Evolutionary conservation across 805 yeast species (phyloP).

Genomic region (Kuraishia capsulata): DNA sequence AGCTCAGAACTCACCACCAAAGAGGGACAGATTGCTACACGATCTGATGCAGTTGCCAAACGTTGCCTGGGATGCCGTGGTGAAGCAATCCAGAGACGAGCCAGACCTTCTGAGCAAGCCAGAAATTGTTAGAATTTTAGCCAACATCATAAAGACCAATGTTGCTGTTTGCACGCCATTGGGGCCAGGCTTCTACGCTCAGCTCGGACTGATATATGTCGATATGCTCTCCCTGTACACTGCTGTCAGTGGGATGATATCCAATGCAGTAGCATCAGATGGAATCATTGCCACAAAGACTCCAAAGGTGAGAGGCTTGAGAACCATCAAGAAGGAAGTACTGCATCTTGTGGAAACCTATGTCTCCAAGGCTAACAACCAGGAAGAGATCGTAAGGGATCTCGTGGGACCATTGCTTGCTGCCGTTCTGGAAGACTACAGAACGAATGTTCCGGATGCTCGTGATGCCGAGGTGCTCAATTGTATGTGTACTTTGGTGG

Average conservation of each 20-base stretch:
- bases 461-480: slow-evolving; percentile 96
- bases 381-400: slow-evolving; percentile 75
- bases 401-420: slow-evolving; percentile 74
- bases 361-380: slow-evolving; percentile 76
- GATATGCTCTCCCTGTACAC: slow-evolving; percentile 85
- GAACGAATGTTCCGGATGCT: slow-evolving; percentile 85
- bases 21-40: slow-evolving; percentile 60
- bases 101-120: slow-evolving; percentile 66
- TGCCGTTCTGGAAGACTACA: slow-evolving; percentile 86
- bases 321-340: slow-evolving; percentile 94
- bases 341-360: slow-evolving; percentile 84
- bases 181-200: slow-evolving; percentile 87
- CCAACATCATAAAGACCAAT: slow-evolving; percentile 90
- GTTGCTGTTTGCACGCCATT: slow-evolving; percentile 91
- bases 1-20: slow-evolving; percentile 67
- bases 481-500: slow-evolving; percentile 86
- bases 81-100: slow-evolving; percentile 75
- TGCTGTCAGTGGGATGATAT: slow-evolving; percentile 82
- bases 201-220: slow-evolving; percentile 75
- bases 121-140: slow-evolving; percentile 86
- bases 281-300: slow-evolving; percentile 91
- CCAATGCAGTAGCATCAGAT: slow-evolving; percentile 66
- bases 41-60: slow-evolving; percentile 90
- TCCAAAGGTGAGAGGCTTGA: slow-evolving; percentile 87
- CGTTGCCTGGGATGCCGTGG: slow-evolving; percentile 88